Conservation (phyloP, 2,329 filamentous ascomycete genomes). For the Arachnomyces sp. region DNA sequence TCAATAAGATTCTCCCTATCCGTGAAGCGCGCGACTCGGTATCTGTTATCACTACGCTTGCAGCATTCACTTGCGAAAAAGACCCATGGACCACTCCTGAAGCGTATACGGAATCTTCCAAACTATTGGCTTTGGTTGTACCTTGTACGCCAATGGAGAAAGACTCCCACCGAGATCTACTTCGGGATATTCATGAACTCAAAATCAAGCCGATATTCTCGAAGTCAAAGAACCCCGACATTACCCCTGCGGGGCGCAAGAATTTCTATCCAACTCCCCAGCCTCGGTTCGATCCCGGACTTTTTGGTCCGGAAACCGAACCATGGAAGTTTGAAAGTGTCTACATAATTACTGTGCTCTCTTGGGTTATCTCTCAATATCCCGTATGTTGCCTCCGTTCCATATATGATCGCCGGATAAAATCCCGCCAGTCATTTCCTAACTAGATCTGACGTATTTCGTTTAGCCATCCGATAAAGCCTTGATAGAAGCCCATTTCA, state of each 20-base stretch:
- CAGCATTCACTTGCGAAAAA: conserved; percentile 23
- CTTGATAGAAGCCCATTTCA: conserved; percentile 32
- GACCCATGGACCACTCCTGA: conserved; percentile 30
- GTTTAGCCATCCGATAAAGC: conserved; percentile 19
- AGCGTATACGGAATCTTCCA: conserved; percentile 13
- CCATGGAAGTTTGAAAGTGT: conserved; percentile 33
- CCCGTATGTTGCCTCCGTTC: conserved; percentile 18
- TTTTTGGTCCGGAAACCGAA: conserved; percentile 29
- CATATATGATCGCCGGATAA: conserved; percentile 7
- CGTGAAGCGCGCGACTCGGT: conserved; percentile 13
- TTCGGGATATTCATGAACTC: conserved; percentile 21
- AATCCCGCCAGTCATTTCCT: conserved; percentile 8
- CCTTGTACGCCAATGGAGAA: conserved; percentile 3
- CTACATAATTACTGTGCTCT: conserved; percentile 28
- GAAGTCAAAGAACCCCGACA: conserved; percentile 32
- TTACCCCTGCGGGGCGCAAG: conserved; percentile 38
- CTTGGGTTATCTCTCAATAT: conserved; percentile 31
- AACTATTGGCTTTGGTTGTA: conserved; percentile 13
- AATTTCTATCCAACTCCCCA: conserved; percentile 32
- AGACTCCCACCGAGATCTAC: conserved; percentile 13
- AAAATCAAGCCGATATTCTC: conserved; percentile 37
- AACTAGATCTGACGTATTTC: background rate
- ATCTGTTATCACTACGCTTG: conserved; percentile 25
- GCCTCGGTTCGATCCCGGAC: conserved; percentile 28
- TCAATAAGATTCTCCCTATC: conserved; percentile 16